Evolutionary conservation across 257 asterid genomes (phyloP).

Genomic region (Solanum dulcamara): DNA sequence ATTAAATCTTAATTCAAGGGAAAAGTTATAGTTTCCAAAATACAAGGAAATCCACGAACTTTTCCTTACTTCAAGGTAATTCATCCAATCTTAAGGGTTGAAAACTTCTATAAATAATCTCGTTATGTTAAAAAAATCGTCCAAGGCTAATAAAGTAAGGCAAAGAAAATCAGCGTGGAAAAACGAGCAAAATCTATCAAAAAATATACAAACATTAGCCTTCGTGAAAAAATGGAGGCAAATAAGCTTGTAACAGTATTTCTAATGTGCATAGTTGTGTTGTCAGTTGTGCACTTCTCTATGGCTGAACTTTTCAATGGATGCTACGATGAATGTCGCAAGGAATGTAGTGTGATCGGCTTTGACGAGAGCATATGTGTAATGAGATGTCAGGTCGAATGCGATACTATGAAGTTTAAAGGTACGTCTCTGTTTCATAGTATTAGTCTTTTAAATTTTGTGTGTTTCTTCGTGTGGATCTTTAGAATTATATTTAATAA

Average conservation of each 20-base stretch:
- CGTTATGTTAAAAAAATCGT: neutral
- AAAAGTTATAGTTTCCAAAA: neutral
- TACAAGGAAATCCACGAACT: neutral
- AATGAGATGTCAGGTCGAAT: neutral
- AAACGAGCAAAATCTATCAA: neutral
- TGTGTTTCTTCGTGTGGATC: neutral
- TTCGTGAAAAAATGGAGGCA: neutral
- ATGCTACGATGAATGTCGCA: slow-evolving; percentile 2
- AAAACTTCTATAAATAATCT: neutral
- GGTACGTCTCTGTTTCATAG: neutral
- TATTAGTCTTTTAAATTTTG: neutral
- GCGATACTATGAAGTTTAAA: neutral
- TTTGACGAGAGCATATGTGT: no score
- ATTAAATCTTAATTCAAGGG: neutral
- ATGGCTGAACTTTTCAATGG: neutral
- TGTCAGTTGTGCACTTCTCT: neutral
- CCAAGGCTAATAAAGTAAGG: neutral
- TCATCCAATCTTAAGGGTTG: neutral
- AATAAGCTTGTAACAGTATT: slow-evolving; percentile 6
- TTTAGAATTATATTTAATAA: neutral
- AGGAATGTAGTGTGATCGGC: neutral
- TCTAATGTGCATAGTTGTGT: neutral
- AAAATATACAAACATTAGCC: neutral
- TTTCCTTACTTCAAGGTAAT: neutral
- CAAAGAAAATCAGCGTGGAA: neutral